Base-by-base conservation (phyloP, 1,139 yeast genomes). In the Arxiozyma telluris region DNA sequence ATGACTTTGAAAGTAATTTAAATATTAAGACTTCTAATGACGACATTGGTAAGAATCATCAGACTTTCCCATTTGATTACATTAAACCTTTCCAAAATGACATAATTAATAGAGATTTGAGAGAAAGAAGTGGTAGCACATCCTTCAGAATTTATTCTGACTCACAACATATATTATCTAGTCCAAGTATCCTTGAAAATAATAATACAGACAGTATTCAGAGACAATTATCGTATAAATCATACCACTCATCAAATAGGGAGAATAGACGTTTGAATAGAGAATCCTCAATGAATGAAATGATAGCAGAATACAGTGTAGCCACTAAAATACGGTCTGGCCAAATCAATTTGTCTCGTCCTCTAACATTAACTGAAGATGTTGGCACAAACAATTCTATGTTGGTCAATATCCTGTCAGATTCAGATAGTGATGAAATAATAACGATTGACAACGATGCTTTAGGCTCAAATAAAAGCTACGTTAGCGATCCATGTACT, bases 271-370 rank as follows among this genome's bases (percentile, higher is more conserved):
- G 39, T 27, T 15, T 7, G 15, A 46, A 41, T 44, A 66, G 70
- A 47, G 67, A 72, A 56, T 76, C 74, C 44, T 72, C 84, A 25
- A 74, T 81, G 38, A 81, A 83, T 48, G 74, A 77, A 48, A 76
- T 83, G 25, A 81, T 84, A 48, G 71, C 76, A 55, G 84, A 82
- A 55, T 84, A 82, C 62, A 79, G 83, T 41, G 81, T 77, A 52
- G 75, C 70, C 0, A 58, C 58, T 9, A 59, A 59, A 23, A 61
- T 67, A 6, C 59, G 55, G 45, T 58, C 61, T 1, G 70, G 70
- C 2, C 65, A 64, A 44, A 25, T 65, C 20, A 66, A 65, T 53
- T 54, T 65, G n/a, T 50, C 61, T 15, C 55, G 62, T 17, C 69
- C 69, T 5, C 50, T 65, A 49, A 59, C 64, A 2, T 41, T 65